Base-by-base conservation (phyloP, 441 rosid species). In the Biscutella laevigata region DNA sequence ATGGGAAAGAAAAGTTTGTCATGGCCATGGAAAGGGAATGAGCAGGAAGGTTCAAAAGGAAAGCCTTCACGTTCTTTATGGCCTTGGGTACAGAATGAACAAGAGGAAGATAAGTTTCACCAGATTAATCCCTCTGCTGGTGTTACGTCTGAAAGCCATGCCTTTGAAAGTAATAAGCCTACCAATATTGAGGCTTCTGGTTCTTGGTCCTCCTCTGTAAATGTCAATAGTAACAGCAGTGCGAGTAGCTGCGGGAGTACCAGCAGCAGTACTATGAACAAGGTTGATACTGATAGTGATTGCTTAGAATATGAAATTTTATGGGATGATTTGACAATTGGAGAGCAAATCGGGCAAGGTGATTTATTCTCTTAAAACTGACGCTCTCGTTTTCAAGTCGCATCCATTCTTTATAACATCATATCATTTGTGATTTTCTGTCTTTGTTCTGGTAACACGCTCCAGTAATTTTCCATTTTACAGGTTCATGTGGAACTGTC, bases 401-500 rank as follows among this genome's bases (percentile, higher is more conserved):
- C 19, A 27, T 13, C 22, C 39, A 5, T 46, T 37, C 39, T 21
- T 20, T 26, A 39, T 48, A 7, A 27, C 38, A 24, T 41, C 24
- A 42, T 20, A 35, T 13, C 0, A 7, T 5, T 48, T n/a, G 59
- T 51, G 22, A 42, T 12, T 7, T 28, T 26, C 22, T 35, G 14
- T 58, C 16, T 51, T 15, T 2, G 12, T 38, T 44, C 10, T 30
- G 38, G 66, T 59, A 46, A 67, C 35, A 19, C 20, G 46, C 54
- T n/a, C n/a, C n/a, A 26, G 27, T 38, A 6, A 21, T 53, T 9
- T 61, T 68, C 62, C 43, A 59, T 46, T 28, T 37, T 37, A 6
- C 86, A 91, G 98, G 96, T 69, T 85, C 96, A 71, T 88, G 98
- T 48, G 98, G 98, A 64, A 91, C 91, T 47, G 98, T 91, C 13